These are phyloP conservation scores for Backusella mclennaniae DNA, from an alignment of 192 early-diverging fungal genomes.

Conservation along the genomic window DNA sequence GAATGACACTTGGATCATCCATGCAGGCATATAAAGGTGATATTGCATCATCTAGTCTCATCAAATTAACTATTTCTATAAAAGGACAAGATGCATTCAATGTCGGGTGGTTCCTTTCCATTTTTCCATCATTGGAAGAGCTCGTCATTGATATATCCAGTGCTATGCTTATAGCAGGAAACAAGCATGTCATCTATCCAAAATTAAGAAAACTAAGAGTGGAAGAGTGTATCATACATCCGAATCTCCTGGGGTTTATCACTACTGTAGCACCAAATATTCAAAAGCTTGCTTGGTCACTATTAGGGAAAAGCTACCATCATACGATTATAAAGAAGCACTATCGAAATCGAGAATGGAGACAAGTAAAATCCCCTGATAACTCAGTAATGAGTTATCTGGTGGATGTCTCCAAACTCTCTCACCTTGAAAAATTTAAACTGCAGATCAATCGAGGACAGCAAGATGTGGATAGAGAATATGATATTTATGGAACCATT, in stretches of 20 bases:
- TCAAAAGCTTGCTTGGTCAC: neutral
- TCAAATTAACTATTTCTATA: neutral
- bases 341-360: neutral
- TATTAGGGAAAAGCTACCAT: neutral
- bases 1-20: neutral
- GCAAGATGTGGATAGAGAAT: neutral
- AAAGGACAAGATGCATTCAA: neutral
- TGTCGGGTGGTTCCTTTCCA: neutral
- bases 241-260: neutral
- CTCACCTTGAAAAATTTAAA: neutral
- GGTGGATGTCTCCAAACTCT: neutral
- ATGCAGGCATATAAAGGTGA: neutral
- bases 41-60: neutral
- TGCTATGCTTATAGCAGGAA: neutral
- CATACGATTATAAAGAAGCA: neutral
- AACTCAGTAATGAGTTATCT: neutral
- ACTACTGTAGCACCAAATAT: neutral
- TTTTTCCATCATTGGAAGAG: neutral
- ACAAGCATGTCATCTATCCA: neutral
- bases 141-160: neutral
- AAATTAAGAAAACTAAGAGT: neutral
- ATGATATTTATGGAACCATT: neutral
- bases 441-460: neutral
- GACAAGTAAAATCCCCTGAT: neutral
- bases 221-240: neutral